phyloP scores from a whole-genome alignment of 2,329 filamentous ascomycete genomes.

The Fusarium nanum region DNA sequence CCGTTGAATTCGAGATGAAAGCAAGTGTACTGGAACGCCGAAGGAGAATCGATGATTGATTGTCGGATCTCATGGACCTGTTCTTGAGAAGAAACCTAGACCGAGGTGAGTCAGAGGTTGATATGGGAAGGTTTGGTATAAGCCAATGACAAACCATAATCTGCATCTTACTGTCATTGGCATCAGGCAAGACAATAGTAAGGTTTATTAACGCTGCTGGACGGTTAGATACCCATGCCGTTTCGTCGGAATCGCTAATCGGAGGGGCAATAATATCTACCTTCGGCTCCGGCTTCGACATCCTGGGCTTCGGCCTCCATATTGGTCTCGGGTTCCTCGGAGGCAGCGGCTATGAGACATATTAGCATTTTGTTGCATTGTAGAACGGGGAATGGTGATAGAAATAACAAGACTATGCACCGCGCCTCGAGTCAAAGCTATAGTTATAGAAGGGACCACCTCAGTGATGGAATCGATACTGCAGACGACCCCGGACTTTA shows the following conservation, averaged over 20 bases:
- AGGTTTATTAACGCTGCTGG: slow-evolving; percentile 67
- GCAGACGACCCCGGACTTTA: slow-evolving; percentile 26
- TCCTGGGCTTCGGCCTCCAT: slow-evolving; percentile 44
- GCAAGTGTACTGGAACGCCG: slow-evolving; percentile 96
- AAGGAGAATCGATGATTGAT: slow-evolving; percentile 91
- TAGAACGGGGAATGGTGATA: not conserved
- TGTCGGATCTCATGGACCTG: slow-evolving; percentile 98
- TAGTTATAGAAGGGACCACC: slow-evolving; percentile 5
- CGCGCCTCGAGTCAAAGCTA: slow-evolving; percentile 1
- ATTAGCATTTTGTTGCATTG: slow-evolving; percentile 15
- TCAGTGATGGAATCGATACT: slow-evolving; percentile 16
- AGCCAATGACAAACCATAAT: slow-evolving; percentile 75
- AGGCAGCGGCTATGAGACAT: slow-evolving; percentile 31
- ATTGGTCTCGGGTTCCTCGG: slow-evolving; percentile 45
- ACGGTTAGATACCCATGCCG: slow-evolving; percentile 30
- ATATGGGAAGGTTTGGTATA: slow-evolving; percentile 7
- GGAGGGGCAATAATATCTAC: slow-evolving; percentile 40
- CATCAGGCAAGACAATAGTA: slow-evolving; percentile 84
- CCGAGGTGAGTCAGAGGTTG: slow-evolving; percentile 29
- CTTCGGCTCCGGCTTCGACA: slow-evolving; percentile 50
- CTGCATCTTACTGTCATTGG: slow-evolving; percentile 77
- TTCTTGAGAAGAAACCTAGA: slow-evolving; percentile 88
- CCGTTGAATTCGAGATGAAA: slow-evolving; percentile 96
- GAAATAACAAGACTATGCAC: not conserved
- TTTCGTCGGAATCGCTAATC: slow-evolving; percentile 8